phyloP scores from a whole-genome alignment of 805 yeast genomes.

The Zygotorulaspora danielsina region DNA sequence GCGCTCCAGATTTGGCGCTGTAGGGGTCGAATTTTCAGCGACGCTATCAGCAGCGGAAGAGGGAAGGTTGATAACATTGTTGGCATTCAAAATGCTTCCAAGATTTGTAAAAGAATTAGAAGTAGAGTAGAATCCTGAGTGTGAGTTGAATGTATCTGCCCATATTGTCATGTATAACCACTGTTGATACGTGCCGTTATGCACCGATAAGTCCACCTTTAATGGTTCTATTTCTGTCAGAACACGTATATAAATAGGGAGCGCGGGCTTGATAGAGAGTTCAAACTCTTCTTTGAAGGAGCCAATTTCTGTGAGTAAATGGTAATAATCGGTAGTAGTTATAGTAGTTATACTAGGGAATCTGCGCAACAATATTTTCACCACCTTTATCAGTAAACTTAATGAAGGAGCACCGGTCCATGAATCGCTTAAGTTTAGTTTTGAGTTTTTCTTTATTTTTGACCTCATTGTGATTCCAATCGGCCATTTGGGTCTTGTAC shows the following conservation, averaged over 20 bases:
- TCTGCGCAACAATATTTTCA: slow-evolving; percentile 19
- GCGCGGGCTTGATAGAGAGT: slow-evolving; percentile 3
- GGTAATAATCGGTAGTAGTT: slow-evolving; percentile 23
- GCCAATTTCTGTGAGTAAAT: slow-evolving; percentile 19
- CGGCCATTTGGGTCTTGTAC: slow-evolving; percentile 30
- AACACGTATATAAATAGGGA: slow-evolving; percentile 19
- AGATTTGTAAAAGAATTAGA: slow-evolving; percentile 8
- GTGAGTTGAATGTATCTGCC: slow-evolving; percentile 30
- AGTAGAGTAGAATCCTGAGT: slow-evolving; percentile 16
- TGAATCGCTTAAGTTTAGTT: slow-evolving; percentile 13
- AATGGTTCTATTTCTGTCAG: slow-evolving; percentile 10
- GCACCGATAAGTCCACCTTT: slow-evolving; percentile 13
- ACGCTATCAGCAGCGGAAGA: slow-evolving; percentile 7
- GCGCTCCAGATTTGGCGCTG: slow-evolving; percentile 28
- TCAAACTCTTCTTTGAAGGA: slow-evolving; percentile 18
- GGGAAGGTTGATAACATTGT: neutral
- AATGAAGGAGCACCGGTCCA: slow-evolving; percentile 31
- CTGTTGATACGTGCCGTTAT: slow-evolving; percentile 15
- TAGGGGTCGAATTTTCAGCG: slow-evolving; percentile 7
- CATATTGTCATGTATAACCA: slow-evolving; percentile 30
- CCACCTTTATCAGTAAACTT: slow-evolving; percentile 17
- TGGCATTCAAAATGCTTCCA: neutral
- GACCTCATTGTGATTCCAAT: slow-evolving; percentile 24
- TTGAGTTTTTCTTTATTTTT: slow-evolving; percentile 22
- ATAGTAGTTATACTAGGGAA: slow-evolving; percentile 29